Evolutionary conservation across 1,139 yeast genomes (phyloP).

Genomic region (Yamadazyma sp.): DNA sequence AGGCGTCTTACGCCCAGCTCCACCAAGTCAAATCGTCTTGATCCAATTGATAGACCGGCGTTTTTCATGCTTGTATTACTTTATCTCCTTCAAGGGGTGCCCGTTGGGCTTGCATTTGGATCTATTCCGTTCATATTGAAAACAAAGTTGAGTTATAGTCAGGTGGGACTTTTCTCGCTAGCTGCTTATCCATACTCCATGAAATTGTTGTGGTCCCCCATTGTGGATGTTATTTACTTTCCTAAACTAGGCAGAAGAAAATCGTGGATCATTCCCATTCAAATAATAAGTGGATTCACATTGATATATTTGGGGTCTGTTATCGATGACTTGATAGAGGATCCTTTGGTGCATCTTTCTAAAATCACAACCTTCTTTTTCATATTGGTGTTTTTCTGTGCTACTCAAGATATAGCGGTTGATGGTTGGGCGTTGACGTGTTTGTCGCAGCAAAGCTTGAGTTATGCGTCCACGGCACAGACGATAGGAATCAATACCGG

Average conservation of each 20-base stretch:
- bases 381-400: slow-evolving; percentile 79
- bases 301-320: slow-evolving; percentile 61
- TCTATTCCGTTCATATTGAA: slow-evolving; percentile 90
- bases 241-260: slow-evolving; percentile 74
- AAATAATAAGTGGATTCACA: slow-evolving; percentile 69
- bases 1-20: background rate
- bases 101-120: slow-evolving; percentile 95
- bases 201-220: slow-evolving; percentile 92
- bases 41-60: slow-evolving; percentile 60
- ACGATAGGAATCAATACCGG: slow-evolving; percentile 94
- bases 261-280: slow-evolving; percentile 95
- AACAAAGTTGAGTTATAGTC: slow-evolving; percentile 79
- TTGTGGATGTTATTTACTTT: slow-evolving; percentile 83
- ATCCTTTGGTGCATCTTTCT: slow-evolving; percentile 55
- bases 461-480: slow-evolving; percentile 97
- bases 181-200: slow-evolving; percentile 95
- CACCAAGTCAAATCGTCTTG: slow-evolving; percentile 19
- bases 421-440: slow-evolving; percentile 98
- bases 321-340: slow-evolving; percentile 55
- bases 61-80: slow-evolving; percentile 69
- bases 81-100: slow-evolving; percentile 88
- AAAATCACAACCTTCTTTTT: slow-evolving; percentile 67
- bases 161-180: slow-evolving; percentile 84
- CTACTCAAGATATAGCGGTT: slow-evolving; percentile 97
- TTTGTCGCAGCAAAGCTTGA: slow-evolving; percentile 70